Conservation (phyloP, 495 filamentous ascomycete species). For the Aspergillus leporis region DNA sequence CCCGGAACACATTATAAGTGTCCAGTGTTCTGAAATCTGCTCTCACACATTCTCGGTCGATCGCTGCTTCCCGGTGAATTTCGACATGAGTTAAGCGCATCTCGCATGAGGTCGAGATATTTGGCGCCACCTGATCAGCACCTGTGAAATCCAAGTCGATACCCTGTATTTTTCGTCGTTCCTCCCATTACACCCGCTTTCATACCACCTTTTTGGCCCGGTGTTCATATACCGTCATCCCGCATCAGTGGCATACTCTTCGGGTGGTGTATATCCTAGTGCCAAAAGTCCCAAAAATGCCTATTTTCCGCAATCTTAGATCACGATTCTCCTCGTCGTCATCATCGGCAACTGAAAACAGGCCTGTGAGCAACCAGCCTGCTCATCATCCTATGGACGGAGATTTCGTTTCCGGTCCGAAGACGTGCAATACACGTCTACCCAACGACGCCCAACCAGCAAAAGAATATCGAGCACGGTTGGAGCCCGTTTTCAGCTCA, state of each 20-base stretch:
- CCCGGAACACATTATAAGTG: neutral
- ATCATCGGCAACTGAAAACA: neutral
- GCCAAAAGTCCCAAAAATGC: neutral
- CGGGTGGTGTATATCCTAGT: neutral
- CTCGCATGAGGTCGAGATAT: neutral
- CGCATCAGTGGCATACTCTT: neutral
- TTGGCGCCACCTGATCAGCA: neutral
- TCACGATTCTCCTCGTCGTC: constrained; percentile 2
- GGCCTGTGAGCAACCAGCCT: neutral
- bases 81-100: neutral
- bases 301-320: constrained; percentile 3
- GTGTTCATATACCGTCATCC: neutral
- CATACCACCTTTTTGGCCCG: neutral
- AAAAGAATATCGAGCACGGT: neutral
- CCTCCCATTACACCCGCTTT: too few relatives aligned
- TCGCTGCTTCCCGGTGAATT: neutral
- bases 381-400: neutral
- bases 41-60: constrained; percentile 1
- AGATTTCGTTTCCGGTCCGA: neutral
- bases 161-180: neutral
- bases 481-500: constrained; percentile 2
- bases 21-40: neutral
- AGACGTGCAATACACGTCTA: neutral
- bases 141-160: neutral
- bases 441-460: constrained; percentile 6